Percentiles rank a stretch among this genome's conserved stretches.
These are phyloP conservation scores for Umbelopsis vinacea DNA, from an alignment of 192 early-diverging fungal species.

Conservation along the genomic window DNA sequence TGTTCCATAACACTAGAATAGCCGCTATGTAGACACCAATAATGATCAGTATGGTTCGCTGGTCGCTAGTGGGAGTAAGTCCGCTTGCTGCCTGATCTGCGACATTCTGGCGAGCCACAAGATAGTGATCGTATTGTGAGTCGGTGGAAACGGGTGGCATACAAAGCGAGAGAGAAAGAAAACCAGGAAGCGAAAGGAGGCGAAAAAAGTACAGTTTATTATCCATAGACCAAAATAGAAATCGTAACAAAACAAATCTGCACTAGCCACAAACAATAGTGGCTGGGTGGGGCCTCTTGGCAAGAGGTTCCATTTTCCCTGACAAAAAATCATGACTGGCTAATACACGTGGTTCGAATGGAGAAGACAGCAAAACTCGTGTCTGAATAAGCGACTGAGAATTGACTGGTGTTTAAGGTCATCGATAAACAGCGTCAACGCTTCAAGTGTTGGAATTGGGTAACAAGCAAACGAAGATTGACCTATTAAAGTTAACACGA, in stretches of 20 bases:
- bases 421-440: too few species aligned
- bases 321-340: neutral
- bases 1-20: constrained; percentile 83
- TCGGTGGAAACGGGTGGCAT: constrained; percentile 32
- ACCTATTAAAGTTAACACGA: too few species aligned
- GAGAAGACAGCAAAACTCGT: too few species aligned
- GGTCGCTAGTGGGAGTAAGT: constrained; percentile 41
- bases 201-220: neutral
- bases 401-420: too few species aligned
- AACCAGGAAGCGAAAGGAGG: neutral
- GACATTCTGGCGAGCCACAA: constrained; percentile 41
- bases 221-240: constrained; percentile 6
- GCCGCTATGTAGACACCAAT: constrained; percentile 70
- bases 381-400: too few species aligned
- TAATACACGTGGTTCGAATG: too few species aligned
- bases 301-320: neutral
- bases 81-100: constrained; percentile 25
- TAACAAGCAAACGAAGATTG: too few species aligned
- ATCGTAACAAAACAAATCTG: constrained; percentile 1
- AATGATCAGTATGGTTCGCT: constrained; percentile 44
- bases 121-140: constrained; percentile 32
- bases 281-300: neutral
- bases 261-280: constrained; percentile 17
- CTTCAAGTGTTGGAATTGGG: neutral
- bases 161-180: neutral